Evolutionary conservation across 208 protist species (phyloP).

Genomic region (Lotmaria passim): DNA sequence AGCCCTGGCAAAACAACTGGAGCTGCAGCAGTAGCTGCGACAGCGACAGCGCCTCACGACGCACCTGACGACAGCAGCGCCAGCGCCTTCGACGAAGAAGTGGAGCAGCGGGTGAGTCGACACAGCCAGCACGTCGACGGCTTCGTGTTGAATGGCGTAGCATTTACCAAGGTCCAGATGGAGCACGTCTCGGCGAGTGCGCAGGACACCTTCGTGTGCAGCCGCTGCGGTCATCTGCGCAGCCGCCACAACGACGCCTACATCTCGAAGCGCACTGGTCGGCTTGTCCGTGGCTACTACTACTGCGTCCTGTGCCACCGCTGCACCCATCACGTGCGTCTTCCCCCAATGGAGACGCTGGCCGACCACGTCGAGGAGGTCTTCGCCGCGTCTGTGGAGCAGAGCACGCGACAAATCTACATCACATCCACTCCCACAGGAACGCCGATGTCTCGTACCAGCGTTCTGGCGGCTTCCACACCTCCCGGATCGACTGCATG

Average conservation of each 20-base stretch:
- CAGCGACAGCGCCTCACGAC: no score
- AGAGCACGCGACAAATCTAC: background rate
- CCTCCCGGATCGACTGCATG: background rate
- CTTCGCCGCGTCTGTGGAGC: background rate
- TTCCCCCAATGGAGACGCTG: constrained; percentile 17
- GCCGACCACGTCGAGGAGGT: constrained; percentile 2
- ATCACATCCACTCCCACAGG: background rate
- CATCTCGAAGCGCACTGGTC: constrained; percentile 21
- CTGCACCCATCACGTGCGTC: constrained; percentile 31
- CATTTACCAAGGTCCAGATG: constrained; percentile 21
- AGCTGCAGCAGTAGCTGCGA: no score
- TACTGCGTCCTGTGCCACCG: constrained; percentile 43
- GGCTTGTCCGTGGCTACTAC: constrained; percentile 20
- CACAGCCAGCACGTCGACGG: constrained; percentile 26
- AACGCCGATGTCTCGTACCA: background rate
- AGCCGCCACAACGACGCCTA: constrained; percentile 18
- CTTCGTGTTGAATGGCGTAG: constrained; percentile 27
- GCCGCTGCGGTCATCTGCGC: constrained; percentile 42
- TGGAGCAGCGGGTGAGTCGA: constrained; percentile 5
- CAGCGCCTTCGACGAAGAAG: background rate
- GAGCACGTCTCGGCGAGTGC: constrained; percentile 3
- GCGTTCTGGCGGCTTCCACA: background rate
- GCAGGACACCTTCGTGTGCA: constrained; percentile 43
- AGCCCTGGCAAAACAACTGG: no score
- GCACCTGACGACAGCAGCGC: no score